Conservation (phyloP, 2,329 filamentous ascomycete species). For the Verticillium nubilum region DNA sequence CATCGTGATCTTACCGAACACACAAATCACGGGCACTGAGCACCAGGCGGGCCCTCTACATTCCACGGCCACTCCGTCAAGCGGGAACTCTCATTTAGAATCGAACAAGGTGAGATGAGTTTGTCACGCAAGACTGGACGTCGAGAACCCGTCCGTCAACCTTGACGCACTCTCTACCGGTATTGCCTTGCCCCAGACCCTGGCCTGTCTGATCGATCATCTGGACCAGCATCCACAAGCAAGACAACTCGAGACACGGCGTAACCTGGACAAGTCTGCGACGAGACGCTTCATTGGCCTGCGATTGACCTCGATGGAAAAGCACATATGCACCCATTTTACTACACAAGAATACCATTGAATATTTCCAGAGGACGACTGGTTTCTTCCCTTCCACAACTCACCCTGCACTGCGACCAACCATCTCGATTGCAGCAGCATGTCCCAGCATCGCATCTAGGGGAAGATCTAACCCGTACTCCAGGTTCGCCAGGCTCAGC, state of each 20-base stretch:
- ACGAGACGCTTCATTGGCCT: background rate
- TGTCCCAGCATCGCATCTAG: background rate
- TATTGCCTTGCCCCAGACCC: background rate
- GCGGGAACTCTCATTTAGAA: background rate
- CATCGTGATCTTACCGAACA: no score
- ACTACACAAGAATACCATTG: background rate
- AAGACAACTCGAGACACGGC: background rate
- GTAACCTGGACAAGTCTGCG: background rate
- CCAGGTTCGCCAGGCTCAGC: background rate
- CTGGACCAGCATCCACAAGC: background rate
- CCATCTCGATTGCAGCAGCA: background rate
- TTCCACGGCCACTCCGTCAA: background rate
- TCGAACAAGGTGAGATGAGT: background rate
- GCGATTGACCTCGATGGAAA: background rate
- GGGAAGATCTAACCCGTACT: background rate
- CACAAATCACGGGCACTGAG: no score
- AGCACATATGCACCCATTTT: background rate
- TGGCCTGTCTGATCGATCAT: background rate
- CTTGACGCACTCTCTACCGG: background rate
- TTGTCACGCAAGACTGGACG: background rate
- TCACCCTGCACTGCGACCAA: background rate
- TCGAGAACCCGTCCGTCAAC: background rate
- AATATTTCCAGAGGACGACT: background rate
- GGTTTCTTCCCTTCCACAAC: background rate
- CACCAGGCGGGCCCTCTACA: background rate